Conservation (phyloP, 225 moss, liverwort and hornwort species). For the Sphagnum tenellum region DNA sequence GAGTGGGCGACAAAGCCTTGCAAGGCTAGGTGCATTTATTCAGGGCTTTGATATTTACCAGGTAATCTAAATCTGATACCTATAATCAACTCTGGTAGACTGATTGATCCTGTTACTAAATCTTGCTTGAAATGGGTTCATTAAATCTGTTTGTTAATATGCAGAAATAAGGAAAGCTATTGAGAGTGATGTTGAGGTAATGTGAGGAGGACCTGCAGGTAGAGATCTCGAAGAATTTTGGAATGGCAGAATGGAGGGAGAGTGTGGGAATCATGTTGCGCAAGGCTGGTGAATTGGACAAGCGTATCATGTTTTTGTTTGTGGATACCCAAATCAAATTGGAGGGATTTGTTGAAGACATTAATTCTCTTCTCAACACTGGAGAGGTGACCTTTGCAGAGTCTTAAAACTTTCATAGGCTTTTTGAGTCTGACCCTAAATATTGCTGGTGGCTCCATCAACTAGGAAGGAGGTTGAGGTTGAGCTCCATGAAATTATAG, state of each 20-base stretch:
- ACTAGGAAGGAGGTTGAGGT: no score
- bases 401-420: no score
- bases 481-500: no score
- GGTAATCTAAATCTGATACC: constrained; percentile 8
- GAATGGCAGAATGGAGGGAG: constrained; percentile 86
- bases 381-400: constrained; percentile 45
- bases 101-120: neutral
- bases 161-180: neutral
- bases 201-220: constrained; percentile 25
- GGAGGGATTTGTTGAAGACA: constrained; percentile 85
- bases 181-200: neutral
- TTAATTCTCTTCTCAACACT: constrained; percentile 79
- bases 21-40: constrained; percentile 67
- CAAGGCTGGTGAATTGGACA: constrained; percentile 72
- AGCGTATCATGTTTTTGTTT: constrained; percentile 74
- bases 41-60: constrained; percentile 83
- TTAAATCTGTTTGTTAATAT: neutral
- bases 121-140: neutral
- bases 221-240: constrained; percentile 84
- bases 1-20: constrained; percentile 90
- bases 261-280: constrained; percentile 77
- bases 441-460: no score
- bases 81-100: neutral
- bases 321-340: constrained; percentile 85
- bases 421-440: no score